Evolutionary conservation across 169 alveolate genomes (phyloP), one percentile per base, ranked within the genome.

Genomic region (Plasmodium relictum): DNA sequence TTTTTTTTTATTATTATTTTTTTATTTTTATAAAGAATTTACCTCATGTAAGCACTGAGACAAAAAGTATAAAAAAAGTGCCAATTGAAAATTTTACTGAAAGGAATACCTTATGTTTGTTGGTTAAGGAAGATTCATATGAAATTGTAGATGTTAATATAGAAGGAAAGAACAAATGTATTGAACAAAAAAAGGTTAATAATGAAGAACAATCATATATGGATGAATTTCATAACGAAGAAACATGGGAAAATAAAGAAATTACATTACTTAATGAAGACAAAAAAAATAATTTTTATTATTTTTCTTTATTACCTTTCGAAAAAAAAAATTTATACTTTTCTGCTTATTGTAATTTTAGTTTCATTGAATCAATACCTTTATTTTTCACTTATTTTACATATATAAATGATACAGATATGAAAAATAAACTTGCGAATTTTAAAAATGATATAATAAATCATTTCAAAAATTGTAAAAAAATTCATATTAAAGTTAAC

Each of bases 41-140:
- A 68, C 91, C 74, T 18, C 56, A 72, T 45, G 85, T 83, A 56
- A 68, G 91, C 37, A 66, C 73, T 83, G 91, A 68, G n/a, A 83
- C 91, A 37, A 83, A 83, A 44, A 83, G 91, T 26, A 31, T 63
- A 10, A 83, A 68, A 83, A 83, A 68, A 54, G 83, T 83, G 5
- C 61, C 68, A 14, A 68, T 83, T 20, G 91, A 83, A 68, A 83
- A 83, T 31, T 37, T 83, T 62, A 83, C 91, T 20, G 91, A 83
- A 42, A 83, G 91, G 31, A 83, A 83, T 48, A 85, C 26, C 24
- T 72, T 83, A 50, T 83, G 91, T 48, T 18, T 83, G 24, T 58
- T 83, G 16, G 61, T 83, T 54, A 83, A 83, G 61, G 83, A 83
- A 83, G 91, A 83, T 7, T 54, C 42, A 3, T 6, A 48, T 5